phyloP scores from a whole-genome alignment of 2,329 filamentous ascomycete genomes.

The Ophiostoma triangulosporum region DNA sequence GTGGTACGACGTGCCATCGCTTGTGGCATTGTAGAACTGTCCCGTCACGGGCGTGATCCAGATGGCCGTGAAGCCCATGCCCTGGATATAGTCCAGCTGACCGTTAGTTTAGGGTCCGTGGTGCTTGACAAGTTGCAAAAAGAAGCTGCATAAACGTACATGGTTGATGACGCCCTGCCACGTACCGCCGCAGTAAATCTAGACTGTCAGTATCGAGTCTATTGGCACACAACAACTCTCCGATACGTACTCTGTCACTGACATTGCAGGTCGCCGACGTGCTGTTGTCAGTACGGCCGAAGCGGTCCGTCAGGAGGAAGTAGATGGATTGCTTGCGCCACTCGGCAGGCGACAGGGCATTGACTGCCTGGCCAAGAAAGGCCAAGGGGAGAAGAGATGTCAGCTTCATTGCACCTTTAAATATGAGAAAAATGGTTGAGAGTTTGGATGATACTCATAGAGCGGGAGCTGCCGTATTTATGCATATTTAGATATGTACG shows the following conservation, averaged over 20 bases:
- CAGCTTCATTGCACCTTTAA: neutral
- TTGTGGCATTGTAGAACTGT: slow-evolving; percentile 22
- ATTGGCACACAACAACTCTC: neutral
- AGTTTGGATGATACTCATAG: too few relatives aligned
- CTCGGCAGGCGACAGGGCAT: slow-evolving; percentile 12
- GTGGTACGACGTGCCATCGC: slow-evolving; percentile 28
- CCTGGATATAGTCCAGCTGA: slow-evolving; percentile 46
- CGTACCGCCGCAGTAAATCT: slow-evolving; percentile 44
- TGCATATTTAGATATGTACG: too few relatives aligned
- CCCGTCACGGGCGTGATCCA: slow-evolving; percentile 45
- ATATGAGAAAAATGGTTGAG: too few relatives aligned
- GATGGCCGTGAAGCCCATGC: slow-evolving; percentile 45
- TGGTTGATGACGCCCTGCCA: slow-evolving; percentile 44
- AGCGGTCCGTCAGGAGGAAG: slow-evolving; percentile 43
- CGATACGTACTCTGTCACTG: neutral
- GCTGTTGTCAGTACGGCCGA: slow-evolving; percentile 33
- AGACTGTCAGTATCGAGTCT: neutral
- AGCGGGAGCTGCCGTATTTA: too few relatives aligned
- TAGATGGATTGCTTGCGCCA: slow-evolving; percentile 46
- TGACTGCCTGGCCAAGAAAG: neutral
- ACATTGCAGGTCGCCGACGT: slow-evolving; percentile 29
- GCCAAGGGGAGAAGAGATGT: neutral
- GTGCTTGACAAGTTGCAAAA: neutral
- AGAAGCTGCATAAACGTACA: neutral
- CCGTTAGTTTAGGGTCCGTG: neutral